These are phyloP conservation scores for Theobroma grandiflorum DNA, from an alignment of 441 rosid species.

Conservation along the genomic window DNA sequence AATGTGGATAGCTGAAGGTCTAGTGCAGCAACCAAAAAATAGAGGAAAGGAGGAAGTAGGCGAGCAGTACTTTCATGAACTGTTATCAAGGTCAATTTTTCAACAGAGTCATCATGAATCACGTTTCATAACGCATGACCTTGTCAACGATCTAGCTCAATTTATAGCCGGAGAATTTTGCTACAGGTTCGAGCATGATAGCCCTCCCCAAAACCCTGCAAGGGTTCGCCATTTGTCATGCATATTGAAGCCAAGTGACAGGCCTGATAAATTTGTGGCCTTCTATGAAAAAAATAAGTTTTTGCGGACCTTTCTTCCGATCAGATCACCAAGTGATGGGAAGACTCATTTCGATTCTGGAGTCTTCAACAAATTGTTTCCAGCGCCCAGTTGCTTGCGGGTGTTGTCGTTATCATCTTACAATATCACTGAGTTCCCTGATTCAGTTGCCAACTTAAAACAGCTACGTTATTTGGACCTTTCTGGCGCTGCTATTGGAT, in stretches of 20 bases:
- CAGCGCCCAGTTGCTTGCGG: not conserved
- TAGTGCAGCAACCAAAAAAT: constrained; percentile 10
- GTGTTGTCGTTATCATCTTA: not conserved
- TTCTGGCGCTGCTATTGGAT: constrained; percentile 24
- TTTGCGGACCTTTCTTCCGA: not conserved
- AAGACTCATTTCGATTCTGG: not conserved
- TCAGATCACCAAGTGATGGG: not conserved
- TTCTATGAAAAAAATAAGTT: not conserved
- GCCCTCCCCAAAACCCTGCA: not conserved
- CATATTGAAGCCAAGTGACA: not conserved
- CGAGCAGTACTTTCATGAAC: constrained; percentile 22
- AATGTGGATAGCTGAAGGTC: constrained; percentile 42
- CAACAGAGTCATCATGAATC: not conserved
- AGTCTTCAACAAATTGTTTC: not conserved
- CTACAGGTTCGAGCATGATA: not conserved
- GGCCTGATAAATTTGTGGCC: not conserved
- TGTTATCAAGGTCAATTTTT: constrained; percentile 31
- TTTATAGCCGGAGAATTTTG: not conserved
- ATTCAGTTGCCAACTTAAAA: constrained; percentile 39
- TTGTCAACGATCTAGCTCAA: constrained; percentile 9
- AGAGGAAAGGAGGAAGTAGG: constrained; percentile 22
- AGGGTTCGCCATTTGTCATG: constrained; percentile 15
- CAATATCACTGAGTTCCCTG: constrained; percentile 26
- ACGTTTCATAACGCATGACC: constrained; percentile 22
- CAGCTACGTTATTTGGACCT: constrained; percentile 41